A percentile compares a stretch with the other conserved stretches of the same genome.
phyloP scores from a whole-genome alignment of 116 monocot genomes.

The Iris pallida region DNA sequence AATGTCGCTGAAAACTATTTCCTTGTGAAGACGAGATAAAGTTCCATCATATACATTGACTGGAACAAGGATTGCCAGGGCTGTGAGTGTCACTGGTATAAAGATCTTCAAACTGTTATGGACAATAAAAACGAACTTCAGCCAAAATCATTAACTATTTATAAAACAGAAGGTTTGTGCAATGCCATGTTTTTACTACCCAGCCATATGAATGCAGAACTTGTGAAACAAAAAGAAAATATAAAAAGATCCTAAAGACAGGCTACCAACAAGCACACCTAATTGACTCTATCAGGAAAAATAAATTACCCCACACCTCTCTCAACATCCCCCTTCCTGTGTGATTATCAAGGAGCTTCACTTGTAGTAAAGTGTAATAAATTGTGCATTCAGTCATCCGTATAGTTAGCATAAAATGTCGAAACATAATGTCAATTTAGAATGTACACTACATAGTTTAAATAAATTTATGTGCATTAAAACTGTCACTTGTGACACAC shows the following conservation, averaged over 20 bases:
- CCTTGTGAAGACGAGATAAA: slow-evolving; percentile 50
- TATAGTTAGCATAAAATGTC: too few relatives aligned
- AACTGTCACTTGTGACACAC: too few relatives aligned
- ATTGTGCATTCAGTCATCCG: too few relatives aligned
- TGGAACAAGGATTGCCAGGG: slow-evolving; percentile 70
- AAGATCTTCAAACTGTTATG: slow-evolving; percentile 86
- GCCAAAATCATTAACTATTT: neutral
- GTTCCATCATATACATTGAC: slow-evolving; percentile 78
- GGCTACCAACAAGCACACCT: neutral
- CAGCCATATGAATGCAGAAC: neutral
- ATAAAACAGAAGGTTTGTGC: neutral
- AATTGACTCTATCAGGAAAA: too few relatives aligned
- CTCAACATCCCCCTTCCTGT: too few relatives aligned
- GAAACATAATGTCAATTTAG: too few relatives aligned
- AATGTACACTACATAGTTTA: too few relatives aligned
- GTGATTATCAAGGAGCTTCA: too few relatives aligned
- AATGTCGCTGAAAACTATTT: slow-evolving; percentile 73
- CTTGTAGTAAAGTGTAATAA: too few relatives aligned
- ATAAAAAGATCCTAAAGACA: neutral
- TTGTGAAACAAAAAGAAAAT: neutral
- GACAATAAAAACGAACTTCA: slow-evolving; percentile 4
- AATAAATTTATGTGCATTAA: too few relatives aligned
- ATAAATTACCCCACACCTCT: too few relatives aligned
- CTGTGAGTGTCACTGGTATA: slow-evolving; percentile 57
- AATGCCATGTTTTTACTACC: neutral